Conservation (phyloP, 164 flowering plant genomes). For the Houttuynia cordata region DNA sequence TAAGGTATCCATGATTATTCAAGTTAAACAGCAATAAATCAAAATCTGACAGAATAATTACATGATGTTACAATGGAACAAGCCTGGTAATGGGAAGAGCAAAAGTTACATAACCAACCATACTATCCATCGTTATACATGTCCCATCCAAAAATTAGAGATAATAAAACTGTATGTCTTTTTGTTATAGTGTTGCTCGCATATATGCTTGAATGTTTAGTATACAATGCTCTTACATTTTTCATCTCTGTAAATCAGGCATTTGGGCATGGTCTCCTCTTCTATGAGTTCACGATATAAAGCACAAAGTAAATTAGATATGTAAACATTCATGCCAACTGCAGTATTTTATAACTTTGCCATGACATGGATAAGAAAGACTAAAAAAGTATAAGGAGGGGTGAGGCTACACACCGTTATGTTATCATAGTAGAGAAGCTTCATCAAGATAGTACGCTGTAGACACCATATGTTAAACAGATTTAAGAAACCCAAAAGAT, state of each 20-base stretch:
- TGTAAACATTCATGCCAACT: neutral
- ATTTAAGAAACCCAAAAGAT: neutral
- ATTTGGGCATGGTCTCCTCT: too few species aligned
- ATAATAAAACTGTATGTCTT: too few species aligned
- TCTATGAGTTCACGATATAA: too few species aligned
- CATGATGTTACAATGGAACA: neutral
- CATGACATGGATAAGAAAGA: neutral
- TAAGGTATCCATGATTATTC: neutral
- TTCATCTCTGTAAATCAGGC: too few species aligned
- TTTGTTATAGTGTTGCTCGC: too few species aligned
- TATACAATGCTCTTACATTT: too few species aligned
- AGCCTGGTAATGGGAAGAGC: neutral
- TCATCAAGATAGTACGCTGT: conserved; percentile 95
- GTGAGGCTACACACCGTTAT: conserved; percentile 50
- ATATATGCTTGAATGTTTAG: too few species aligned
- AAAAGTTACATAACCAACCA: neutral
- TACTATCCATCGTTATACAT: too few species aligned
- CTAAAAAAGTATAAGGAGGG: too few species aligned
- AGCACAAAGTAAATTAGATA: too few species aligned
- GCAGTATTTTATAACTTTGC: neutral
- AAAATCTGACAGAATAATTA: neutral
- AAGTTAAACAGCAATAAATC: neutral
- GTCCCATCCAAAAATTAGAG: too few species aligned
- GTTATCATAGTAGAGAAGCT: conserved; percentile 75
- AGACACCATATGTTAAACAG: conserved; percentile 5